Evolutionary conservation across 2,329 filamentous ascomycete genomes (phyloP), one percentile per base, ranked within the genome.

Genomic region (Aspergillus fructus): DNA sequence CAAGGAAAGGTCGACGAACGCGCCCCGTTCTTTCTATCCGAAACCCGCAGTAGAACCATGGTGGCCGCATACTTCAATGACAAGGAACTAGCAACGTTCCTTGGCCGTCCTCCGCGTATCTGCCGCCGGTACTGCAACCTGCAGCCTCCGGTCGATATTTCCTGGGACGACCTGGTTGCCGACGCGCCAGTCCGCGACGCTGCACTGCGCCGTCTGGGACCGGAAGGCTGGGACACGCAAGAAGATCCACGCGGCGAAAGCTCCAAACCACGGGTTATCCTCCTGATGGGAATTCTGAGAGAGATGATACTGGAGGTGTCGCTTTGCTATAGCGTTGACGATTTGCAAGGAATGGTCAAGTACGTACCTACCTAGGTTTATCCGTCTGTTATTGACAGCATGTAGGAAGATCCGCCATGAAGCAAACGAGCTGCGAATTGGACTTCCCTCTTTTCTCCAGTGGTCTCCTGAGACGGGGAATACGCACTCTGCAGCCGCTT

Each of bases 31-130:
- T 79, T 78, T 17, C 56, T 80, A 0, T 53, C 59, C 0, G 67
- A 77, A 27, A 60, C 78, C 1, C 68, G 77, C 13, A 68, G 69
- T 37, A 64, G 69, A 3, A 64, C 68, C 1, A 78, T 80, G 62
- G 70, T 71, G 2, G 68, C 70, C 1, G 70, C 71, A 4, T 81
- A 78, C 53, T 71, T 73, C 0, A 69, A 73, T 0, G 79, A 81
- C 59, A 81, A 79, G 56, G 75, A 75, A 24, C 60, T 79, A 3
- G 74, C 77, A 0, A 74, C 79, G 2, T 79, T 80, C 37, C 69
- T 81, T 2, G 79, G 78, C 3, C 71, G 79, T 1, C 79, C 79
- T 0, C 76, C 77, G 3, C 71, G 77, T 3, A 74, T 80, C 6
- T 66, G 68, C 23, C 66, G 69, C 37, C 68, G 69, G 19, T 78